Conservation (phyloP, 164 flowering plant species). For the Litsea cubeba region DNA sequence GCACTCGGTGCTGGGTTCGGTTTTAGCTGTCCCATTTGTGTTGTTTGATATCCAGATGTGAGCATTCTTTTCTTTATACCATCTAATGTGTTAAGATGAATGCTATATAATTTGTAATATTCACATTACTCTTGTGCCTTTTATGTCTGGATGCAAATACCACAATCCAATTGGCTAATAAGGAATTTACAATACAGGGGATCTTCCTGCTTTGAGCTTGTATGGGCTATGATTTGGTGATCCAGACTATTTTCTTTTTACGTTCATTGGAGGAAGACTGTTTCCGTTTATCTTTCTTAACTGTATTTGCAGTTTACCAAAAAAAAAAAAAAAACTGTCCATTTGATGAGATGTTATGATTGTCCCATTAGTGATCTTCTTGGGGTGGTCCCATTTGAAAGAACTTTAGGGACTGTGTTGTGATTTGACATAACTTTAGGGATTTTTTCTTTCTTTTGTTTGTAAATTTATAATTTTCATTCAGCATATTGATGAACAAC, state of each 20-base stretch:
- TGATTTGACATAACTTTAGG: too few species aligned
- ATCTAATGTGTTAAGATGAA: not conserved
- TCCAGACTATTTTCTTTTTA: not conserved
- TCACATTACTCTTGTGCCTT: not conserved
- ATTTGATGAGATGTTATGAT: too few species aligned
- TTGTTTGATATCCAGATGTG: not conserved
- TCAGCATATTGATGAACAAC: too few species aligned
- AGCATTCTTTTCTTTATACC: not conserved
- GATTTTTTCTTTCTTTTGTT: too few species aligned
- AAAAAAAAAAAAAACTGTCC: too few species aligned
- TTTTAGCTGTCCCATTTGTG: conserved; percentile 38
- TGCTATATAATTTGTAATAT: not conserved
- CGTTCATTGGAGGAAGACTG: too few species aligned
- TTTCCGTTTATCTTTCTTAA: too few species aligned
- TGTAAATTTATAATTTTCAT: too few species aligned
- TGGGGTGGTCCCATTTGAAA: too few species aligned
- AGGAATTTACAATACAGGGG: not conserved
- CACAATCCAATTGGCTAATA: not conserved
- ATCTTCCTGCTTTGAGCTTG: not conserved
- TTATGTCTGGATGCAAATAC: not conserved
- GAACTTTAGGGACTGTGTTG: too few species aligned
- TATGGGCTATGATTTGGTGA: not conserved
- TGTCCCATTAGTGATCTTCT: too few species aligned
- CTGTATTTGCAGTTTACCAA: too few species aligned
- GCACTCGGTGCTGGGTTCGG: conserved; percentile 96